These are phyloP conservation scores for Scenedesmus sp. DNA, from an alignment of 163 green algal genomes.

Conservation along the genomic window DNA sequence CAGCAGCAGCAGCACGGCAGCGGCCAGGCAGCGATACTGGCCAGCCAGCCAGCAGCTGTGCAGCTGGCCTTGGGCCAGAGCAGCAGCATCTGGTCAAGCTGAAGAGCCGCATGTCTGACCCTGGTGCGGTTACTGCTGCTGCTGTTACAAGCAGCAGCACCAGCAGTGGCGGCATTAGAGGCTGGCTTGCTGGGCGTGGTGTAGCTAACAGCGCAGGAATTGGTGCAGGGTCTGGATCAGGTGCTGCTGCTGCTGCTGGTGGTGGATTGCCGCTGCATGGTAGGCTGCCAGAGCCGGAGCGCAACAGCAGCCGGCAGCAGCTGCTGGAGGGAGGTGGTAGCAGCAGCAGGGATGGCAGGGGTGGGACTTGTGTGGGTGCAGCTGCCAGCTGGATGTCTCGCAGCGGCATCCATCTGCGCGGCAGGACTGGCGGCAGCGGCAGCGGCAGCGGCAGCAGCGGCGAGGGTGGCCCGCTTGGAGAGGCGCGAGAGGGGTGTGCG, in stretches of 20 bases:
- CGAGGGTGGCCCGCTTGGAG: not conserved
- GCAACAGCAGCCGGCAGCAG: not conserved
- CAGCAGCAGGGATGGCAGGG: not conserved
- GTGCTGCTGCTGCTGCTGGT: not conserved
- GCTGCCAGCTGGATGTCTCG: not conserved
- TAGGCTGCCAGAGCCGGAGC: not conserved
- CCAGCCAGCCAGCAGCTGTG: not conserved
- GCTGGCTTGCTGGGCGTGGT: not conserved
- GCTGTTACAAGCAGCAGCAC: not conserved
- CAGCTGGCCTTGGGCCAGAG: not conserved
- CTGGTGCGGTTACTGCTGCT: not conserved
- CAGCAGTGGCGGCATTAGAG: not conserved
- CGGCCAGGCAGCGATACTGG: not conserved
- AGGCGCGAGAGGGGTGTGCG: not conserved
- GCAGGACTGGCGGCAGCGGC: not conserved
- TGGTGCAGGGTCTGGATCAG: not conserved
- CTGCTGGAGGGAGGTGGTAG: not conserved
- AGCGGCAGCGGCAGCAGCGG: not conserved
- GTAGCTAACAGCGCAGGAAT: not conserved
- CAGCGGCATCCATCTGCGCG: slow-evolving; percentile 29
- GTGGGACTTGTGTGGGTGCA: not conserved
- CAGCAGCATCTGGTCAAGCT: not conserved
- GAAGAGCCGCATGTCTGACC: not conserved
- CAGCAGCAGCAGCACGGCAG: slow-evolving; percentile 8
- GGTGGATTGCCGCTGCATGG: not conserved